Conservation (phyloP, 2,329 filamentous ascomycete genomes). For the Trichoderma sp. region DNA sequence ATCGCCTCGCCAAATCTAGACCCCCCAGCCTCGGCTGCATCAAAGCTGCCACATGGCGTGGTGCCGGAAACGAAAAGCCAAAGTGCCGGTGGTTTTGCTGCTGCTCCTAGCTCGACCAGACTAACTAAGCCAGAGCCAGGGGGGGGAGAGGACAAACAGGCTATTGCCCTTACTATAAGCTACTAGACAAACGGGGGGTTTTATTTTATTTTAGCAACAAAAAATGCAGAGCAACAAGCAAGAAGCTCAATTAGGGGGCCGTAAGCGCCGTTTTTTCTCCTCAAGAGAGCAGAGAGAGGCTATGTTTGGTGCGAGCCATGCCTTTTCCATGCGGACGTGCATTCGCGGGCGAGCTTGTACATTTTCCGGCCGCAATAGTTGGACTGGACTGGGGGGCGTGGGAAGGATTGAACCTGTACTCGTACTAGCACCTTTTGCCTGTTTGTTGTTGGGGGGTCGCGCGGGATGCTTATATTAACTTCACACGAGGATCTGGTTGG, state of each 20-base stretch:
- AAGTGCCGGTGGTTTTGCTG: background rate
- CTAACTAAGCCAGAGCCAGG: background rate
- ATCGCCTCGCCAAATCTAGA: background rate
- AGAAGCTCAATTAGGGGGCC: background rate
- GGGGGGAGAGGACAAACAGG: background rate
- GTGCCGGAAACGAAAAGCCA: background rate
- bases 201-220: background rate
- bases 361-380: background rate
- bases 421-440: background rate
- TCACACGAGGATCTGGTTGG: background rate
- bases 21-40: background rate
- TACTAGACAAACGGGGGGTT: background rate
- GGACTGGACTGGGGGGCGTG: background rate
- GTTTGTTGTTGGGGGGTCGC: background rate
- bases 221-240: background rate
- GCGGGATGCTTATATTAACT: conserved; percentile 7
- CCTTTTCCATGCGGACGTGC: background rate
- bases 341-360: background rate
- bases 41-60: background rate
- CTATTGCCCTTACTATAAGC: background rate
- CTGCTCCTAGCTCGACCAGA: background rate
- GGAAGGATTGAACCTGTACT: background rate
- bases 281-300: background rate
- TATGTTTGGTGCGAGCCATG: background rate
- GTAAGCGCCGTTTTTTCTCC: background rate